A percentile compares a stretch with the other conserved stretches of the same genome.
These are phyloP conservation scores for Trichoderma asperelloides DNA, from an alignment of 495 filamentous ascomycete genomes.

Conservation along the genomic window DNA sequence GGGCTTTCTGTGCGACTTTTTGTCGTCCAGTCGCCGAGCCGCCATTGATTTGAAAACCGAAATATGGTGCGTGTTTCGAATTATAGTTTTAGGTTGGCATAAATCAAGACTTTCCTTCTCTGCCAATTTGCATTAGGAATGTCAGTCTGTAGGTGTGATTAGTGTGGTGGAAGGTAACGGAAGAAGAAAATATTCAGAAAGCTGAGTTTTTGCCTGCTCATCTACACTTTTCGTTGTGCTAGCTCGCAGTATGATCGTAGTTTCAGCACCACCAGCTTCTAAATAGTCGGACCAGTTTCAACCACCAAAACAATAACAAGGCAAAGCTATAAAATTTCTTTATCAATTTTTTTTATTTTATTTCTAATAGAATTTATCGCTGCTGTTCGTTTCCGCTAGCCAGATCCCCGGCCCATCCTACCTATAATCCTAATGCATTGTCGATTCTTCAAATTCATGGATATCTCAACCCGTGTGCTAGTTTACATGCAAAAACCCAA, in stretches of 20 bases:
- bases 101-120: background rate
- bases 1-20: background rate
- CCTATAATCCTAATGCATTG: slow-evolving; percentile 7
- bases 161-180: background rate
- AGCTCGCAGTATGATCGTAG: background rate
- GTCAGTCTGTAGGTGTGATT: background rate
- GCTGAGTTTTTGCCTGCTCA: background rate
- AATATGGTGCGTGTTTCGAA: no score
- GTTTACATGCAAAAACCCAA: slow-evolving; percentile 11
- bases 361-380: background rate
- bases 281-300: background rate
- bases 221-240: background rate
- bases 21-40: background rate
- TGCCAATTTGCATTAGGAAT: background rate
- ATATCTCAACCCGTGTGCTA: slow-evolving; percentile 9
- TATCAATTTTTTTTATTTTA: background rate
- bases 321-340: background rate
- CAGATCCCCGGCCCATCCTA: background rate
- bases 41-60: background rate
- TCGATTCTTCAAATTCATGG: slow-evolving; percentile 5
- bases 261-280: background rate
- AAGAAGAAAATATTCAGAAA: background rate
- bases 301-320: background rate
- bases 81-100: no score
- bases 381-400: slow-evolving; percentile 1